Percentiles rank a stretch among this genome's conserved stretches.
These are phyloP conservation scores for Plasmodium relictum DNA, from an alignment of 169 alveolate genomes.

Conservation along the genomic window DNA sequence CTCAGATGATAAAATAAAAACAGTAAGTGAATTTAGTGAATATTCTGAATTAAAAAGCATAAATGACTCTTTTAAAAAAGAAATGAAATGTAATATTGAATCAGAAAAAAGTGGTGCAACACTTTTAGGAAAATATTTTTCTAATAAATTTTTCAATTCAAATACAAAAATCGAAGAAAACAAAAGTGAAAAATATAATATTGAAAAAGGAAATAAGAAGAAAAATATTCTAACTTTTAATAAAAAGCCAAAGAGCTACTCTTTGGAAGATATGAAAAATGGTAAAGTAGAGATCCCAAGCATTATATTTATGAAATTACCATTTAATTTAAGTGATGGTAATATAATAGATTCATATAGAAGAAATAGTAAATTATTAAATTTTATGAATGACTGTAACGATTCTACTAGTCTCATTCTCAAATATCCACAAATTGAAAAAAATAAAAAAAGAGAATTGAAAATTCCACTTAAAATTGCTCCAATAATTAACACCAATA, in stretches of 20 bases:
- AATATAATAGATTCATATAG: conserved; percentile 66
- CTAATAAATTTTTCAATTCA: background rate
- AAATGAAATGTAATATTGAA: background rate
- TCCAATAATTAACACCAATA: conserved; percentile 27
- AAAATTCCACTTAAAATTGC: conserved; percentile 47
- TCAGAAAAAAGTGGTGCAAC: background rate
- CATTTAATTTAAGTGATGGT: conserved; percentile 27
- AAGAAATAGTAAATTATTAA: conserved; percentile 57
- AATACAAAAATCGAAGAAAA: background rate
- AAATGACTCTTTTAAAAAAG: background rate
- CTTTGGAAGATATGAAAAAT: conserved; percentile 57
- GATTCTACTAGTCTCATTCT: conserved; percentile 56
- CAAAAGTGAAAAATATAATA: conserved; percentile 8
- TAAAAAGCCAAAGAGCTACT: conserved; percentile 46
- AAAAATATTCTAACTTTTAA: conserved; percentile 7
- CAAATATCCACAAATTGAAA: conserved; percentile 68
- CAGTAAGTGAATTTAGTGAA: background rate
- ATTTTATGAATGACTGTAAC: conserved; percentile 72
- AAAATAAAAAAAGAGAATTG: background rate
- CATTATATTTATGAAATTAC: conserved; percentile 48
- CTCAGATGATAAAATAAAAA: conserved; percentile 17
- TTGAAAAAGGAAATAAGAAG: conserved; percentile 4
- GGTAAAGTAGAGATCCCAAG: conserved; percentile 58
- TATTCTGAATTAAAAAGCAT: conserved; percentile 11
- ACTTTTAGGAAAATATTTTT: background rate